Base-by-base conservation (phyloP, 2,329 filamentous ascomycete genomes). In the Neonectria neomacrospora region DNA sequence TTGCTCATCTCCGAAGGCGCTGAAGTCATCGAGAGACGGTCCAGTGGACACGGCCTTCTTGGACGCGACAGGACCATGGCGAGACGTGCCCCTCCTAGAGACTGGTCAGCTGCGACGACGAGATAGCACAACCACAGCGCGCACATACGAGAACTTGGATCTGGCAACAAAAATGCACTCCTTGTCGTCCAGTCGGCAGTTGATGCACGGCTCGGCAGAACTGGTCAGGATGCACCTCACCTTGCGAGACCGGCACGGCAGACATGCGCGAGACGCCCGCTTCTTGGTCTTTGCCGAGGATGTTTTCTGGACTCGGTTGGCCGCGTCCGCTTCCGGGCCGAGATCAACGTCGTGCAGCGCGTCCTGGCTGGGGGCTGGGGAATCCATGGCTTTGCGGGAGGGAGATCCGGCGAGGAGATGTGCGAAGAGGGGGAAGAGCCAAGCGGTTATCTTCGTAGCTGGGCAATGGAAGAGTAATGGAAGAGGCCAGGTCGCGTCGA, bases 161-260 rank as follows among this genome's bases (percentile, higher is more conserved):
- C 67, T 54, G 12, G 67, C 64, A 28, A 69, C 68, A 20, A 69
- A 73, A 0, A 68, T 61, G 34, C 71, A 73, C 10, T 68, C 61
- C 37, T 73, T 73, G n/a, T 65, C 71, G 50, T 69, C 69, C 12
- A 72, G 66, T 45, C 66, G 65, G 48, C 71, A 73, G 16, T 73
- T 73, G 65, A 73, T 66, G 54, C 71, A 73, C 14, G 71, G 71
- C 22, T 57, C 58, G n/a, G 67, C 48, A 1, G 69, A 67, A 30
- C 62, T 61, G 30, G 70, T 68, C 16, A 73, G 66, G 32, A 73
- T 73, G 52, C 71, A 73, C 20, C 71, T 62, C 10, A 73, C 71
- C 23, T 73, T 73, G 37, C 71, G 55, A 7, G 67, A 54, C n/a
- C 71, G 71, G 54, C 71, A 73, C 0, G 69, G 50, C 12, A 71